A percentile compares a stretch with the other conserved stretches of the same genome.
Evolutionary conservation across 345 rosid species (phyloP).

Genomic region (Punica granatum): DNA sequence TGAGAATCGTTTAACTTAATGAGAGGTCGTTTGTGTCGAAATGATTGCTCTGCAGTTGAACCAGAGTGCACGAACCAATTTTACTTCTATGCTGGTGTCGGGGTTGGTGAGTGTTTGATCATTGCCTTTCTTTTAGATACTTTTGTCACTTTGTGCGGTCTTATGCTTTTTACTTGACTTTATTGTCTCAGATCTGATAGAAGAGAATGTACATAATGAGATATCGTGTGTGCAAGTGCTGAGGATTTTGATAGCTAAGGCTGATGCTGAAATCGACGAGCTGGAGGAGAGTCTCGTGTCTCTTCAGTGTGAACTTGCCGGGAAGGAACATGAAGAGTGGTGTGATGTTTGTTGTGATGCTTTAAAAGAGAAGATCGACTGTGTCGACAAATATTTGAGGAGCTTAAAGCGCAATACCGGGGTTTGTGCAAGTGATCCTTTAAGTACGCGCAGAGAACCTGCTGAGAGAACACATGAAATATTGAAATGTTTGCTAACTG

Average conservation of each 20-base stretch:
- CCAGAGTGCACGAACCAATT: slow-evolving; percentile 21
- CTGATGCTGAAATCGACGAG: slow-evolving; percentile 42
- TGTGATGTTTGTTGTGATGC: slow-evolving; percentile 31
- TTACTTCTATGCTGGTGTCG: slow-evolving; percentile 38
- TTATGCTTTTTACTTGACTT: not conserved
- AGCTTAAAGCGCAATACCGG: slow-evolving; percentile 27
- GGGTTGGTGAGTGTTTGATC: slow-evolving; percentile 34
- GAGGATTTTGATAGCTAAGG: slow-evolving; percentile 39
- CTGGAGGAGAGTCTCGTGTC: slow-evolving; percentile 36
- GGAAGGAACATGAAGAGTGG: slow-evolving; percentile 47
- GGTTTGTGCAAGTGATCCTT: slow-evolving; percentile 23
- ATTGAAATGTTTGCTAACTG: slow-evolving; percentile 25
- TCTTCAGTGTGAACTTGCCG: slow-evolving; percentile 37
- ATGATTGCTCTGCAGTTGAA: slow-evolving; percentile 19
- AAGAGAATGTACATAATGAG: slow-evolving; percentile 53
- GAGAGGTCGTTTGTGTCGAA: not conserved
- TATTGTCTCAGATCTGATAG: slow-evolving; percentile 38
- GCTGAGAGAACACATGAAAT: slow-evolving; percentile 32
- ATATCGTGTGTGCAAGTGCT: slow-evolving; percentile 45
- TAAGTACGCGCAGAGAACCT: slow-evolving; percentile 29
- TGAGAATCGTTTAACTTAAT: not conserved
- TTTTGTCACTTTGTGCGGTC: no score
- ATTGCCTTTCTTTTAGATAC: slow-evolving; percentile 5
- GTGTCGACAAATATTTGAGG: slow-evolving; percentile 25
- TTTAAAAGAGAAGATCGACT: slow-evolving; percentile 35